Percentiles rank a stretch among this genome's conserved stretches.
Evolutionary conservation across 2,329 filamentous ascomycete species (phyloP).

Genomic region (Acrodontium crateriforme): DNA sequence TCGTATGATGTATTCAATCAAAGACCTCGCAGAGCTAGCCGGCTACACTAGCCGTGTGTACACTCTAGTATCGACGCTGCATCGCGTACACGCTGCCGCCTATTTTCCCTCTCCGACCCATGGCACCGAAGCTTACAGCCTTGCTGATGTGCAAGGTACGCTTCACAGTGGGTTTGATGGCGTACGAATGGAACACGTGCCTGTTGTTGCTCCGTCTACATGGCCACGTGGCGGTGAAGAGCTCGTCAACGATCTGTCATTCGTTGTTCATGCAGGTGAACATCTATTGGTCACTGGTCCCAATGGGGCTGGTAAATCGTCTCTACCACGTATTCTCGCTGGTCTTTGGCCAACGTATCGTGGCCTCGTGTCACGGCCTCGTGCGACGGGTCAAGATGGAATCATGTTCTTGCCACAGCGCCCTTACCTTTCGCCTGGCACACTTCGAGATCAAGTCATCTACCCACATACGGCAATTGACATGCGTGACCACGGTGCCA

Average conservation of each 20-base stretch:
- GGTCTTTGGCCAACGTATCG: constrained; percentile 95
- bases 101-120: constrained; percentile 51
- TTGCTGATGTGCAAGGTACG: constrained; percentile 85
- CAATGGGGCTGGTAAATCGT: constrained; percentile 87
- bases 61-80: constrained; percentile 84
- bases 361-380: constrained; percentile 77
- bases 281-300: constrained; percentile 89
- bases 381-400: constrained; percentile 55
- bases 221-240: constrained; percentile 88
- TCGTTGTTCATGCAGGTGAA: constrained; percentile 80
- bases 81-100: constrained; percentile 80
- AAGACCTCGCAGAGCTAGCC: constrained; percentile 88
- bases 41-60: constrained; percentile 95
- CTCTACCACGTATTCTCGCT: constrained; percentile 74
- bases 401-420: constrained; percentile 98
- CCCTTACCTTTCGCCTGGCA: constrained; percentile 83
- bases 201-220: constrained; percentile 74
- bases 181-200: constrained; percentile 82
- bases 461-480: constrained; percentile 92
- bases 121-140: constrained; percentile 82
- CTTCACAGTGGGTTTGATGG: constrained; percentile 92
- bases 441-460: constrained; percentile 90
- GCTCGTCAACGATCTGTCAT: constrained; percentile 72
- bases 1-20: constrained; percentile 99
- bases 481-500: constrained; percentile 69